A percentile compares a stretch with the other conserved stretches of the same genome.
phyloP scores from a whole-genome alignment of 2,329 filamentous ascomycete species.

The Pseudofabraea citricarpa region DNA sequence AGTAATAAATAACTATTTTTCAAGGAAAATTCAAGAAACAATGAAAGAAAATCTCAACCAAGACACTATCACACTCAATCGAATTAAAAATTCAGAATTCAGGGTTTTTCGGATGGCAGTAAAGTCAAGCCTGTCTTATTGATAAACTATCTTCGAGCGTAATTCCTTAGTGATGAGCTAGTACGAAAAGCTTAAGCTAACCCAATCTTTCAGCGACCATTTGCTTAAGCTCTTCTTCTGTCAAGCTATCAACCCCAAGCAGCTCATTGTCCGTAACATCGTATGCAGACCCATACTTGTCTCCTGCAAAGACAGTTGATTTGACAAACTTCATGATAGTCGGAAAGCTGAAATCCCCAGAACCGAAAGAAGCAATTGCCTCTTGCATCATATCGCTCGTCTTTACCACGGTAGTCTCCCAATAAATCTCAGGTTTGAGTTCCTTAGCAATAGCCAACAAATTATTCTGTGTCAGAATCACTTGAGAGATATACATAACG shows the following conservation, averaged over 20 bases:
- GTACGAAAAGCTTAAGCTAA: background rate
- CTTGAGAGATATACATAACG: slow-evolving; percentile 36
- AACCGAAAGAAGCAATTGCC: background rate
- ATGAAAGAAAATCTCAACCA: too few species aligned
- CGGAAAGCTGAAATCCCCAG: slow-evolving; percentile 15
- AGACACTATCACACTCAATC: too few species aligned
- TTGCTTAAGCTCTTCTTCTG: slow-evolving; percentile 31
- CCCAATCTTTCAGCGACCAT: background rate
- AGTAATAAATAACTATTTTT: too few species aligned
- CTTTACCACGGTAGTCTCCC: slow-evolving; percentile 8
- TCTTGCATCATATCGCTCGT: slow-evolving; percentile 1
- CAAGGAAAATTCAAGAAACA: too few species aligned
- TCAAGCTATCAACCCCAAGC: slow-evolving; percentile 35
- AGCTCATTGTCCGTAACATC: slow-evolving; percentile 31
- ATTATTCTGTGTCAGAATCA: slow-evolving; percentile 37
- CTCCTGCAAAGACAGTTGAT: slow-evolving; percentile 23
- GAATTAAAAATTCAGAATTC: too few species aligned
- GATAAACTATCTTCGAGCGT: too few species aligned
- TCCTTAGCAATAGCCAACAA: slow-evolving; percentile 25
- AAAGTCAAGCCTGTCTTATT: too few species aligned
- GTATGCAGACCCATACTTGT: slow-evolving; percentile 26
- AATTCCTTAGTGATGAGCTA: too few species aligned
- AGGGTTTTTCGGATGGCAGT: too few species aligned
- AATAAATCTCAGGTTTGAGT: slow-evolving; percentile 17
- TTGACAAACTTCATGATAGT: slow-evolving; percentile 28